phyloP scores from a whole-genome alignment of 164 flowering plant genomes.

The Sedum album region DNA sequence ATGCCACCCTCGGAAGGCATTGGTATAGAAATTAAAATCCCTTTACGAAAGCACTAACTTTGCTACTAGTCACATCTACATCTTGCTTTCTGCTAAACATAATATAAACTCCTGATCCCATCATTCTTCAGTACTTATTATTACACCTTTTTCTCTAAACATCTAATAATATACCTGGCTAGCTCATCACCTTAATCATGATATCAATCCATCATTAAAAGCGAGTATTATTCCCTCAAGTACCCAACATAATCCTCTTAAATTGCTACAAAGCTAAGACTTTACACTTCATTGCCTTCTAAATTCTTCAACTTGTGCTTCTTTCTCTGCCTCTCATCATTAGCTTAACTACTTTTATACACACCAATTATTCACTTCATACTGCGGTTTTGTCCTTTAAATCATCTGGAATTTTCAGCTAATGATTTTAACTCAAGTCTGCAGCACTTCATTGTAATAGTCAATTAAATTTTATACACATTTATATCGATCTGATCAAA shows the following conservation, averaged over 20 bases:
- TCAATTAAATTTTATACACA: too few species aligned
- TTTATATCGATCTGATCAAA: too few species aligned
- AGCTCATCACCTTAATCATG: neutral
- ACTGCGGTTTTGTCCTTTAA: neutral
- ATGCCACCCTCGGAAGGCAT: neutral
- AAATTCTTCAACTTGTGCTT: neutral
- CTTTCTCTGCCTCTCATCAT: neutral
- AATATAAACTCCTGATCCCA: neutral
- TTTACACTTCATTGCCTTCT: conserved; percentile 2
- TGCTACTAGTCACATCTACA: neutral
- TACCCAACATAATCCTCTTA: neutral
- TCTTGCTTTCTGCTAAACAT: neutral
- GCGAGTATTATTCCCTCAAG: neutral
- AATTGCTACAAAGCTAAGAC: neutral
- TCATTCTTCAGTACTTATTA: neutral
- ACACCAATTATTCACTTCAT: neutral
- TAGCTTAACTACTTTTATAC: neutral
- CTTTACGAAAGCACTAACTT: neutral
- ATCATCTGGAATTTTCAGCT: too few species aligned
- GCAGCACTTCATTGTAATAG: neutral
- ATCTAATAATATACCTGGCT: neutral
- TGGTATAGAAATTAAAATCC: neutral
- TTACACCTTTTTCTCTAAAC: neutral
- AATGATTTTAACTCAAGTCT: neutral
- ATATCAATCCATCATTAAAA: neutral